phyloP scores from a whole-genome alignment of 768 basidiomycete species.

The Leccinum broughii region DNA sequence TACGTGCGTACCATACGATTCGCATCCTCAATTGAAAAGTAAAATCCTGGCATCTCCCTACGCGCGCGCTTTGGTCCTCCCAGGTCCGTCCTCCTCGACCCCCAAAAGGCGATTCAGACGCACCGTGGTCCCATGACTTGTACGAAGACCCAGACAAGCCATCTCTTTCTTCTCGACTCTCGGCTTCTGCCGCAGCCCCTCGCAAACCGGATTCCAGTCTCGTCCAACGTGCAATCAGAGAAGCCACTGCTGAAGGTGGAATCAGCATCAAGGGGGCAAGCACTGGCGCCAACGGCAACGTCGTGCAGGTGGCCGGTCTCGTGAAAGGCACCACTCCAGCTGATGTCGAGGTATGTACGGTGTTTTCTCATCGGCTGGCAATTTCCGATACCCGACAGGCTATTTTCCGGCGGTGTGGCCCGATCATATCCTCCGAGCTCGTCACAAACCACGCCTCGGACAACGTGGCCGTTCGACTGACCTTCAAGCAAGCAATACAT shows the following conservation, averaged over 20 bases:
- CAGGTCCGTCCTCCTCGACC: slow-evolving; percentile 48
- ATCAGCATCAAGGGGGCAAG: slow-evolving; percentile 73
- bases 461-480: slow-evolving; percentile 64
- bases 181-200: slow-evolving; percentile 37
- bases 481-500: slow-evolving; percentile 62
- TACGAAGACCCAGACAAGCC: slow-evolving; percentile 59
- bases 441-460: slow-evolving; percentile 19
- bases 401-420: slow-evolving; percentile 80
- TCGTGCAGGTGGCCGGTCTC: slow-evolving; percentile 73
- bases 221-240: slow-evolving; percentile 61
- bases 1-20: slow-evolving; percentile 38
- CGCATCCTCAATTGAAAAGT: slow-evolving; percentile 28
- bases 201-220: slow-evolving; percentile 58
- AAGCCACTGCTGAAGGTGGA: slow-evolving; percentile 47
- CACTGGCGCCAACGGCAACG: slow-evolving; percentile 51
- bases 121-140: slow-evolving; percentile 72
- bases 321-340: slow-evolving; percentile 77
- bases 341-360: slow-evolving; percentile 55
- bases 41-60: slow-evolving; percentile 7
- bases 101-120: slow-evolving; percentile 66
- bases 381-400: slow-evolving; percentile 38
- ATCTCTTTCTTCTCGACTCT: slow-evolving; percentile 57
- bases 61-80: not conserved
- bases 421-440: slow-evolving; percentile 48
- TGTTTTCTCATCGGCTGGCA: not conserved